Conservation (phyloP, 106 monocot genomes). For the Phalaenopsis aphrodite region DNA sequence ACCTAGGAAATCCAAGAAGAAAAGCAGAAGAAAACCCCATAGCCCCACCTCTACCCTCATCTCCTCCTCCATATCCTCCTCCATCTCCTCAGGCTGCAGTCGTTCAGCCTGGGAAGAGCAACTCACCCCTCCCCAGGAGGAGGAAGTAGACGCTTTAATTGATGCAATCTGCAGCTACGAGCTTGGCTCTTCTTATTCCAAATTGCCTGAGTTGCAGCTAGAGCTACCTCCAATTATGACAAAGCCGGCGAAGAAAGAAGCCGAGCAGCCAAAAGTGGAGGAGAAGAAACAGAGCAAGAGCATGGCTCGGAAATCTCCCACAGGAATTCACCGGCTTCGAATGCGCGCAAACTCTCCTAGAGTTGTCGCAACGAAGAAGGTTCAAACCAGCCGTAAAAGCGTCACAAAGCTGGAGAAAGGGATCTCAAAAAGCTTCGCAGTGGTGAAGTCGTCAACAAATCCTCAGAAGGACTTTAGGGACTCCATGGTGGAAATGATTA, state of each 20-base stretch:
- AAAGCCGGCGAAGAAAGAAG: slow-evolving; percentile 7
- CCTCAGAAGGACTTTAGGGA: slow-evolving; percentile 14
- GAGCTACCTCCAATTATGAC: slow-evolving; percentile 10
- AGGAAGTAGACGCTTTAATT: no score
- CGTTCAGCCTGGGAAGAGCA: neutral
- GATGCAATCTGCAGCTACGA: neutral
- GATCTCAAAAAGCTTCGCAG: slow-evolving; percentile 8
- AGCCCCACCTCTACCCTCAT: neutral
- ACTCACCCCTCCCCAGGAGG: neutral
- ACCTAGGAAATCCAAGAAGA: slow-evolving; percentile 2
- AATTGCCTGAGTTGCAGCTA: slow-evolving; percentile 4
- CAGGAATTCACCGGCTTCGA: slow-evolving; percentile 9
- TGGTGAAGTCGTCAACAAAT: slow-evolving; percentile 11
- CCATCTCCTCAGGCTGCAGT: neutral
- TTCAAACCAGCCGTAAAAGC: neutral
- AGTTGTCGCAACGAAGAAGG: slow-evolving; percentile 2
- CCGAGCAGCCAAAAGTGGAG: no score
- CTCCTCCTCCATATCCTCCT: neutral
- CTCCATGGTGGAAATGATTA: slow-evolving; percentile 22
- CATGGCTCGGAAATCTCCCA: neutral
- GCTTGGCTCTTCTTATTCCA: neutral
- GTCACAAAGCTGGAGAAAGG: slow-evolving; percentile 2
- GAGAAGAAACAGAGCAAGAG: neutral
- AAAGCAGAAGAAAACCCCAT: slow-evolving; percentile 1
- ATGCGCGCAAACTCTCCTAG: slow-evolving; percentile 7